Base-by-base conservation (phyloP, 495 filamentous ascomycete species). In the Xanthoparmelia taractica region DNA sequence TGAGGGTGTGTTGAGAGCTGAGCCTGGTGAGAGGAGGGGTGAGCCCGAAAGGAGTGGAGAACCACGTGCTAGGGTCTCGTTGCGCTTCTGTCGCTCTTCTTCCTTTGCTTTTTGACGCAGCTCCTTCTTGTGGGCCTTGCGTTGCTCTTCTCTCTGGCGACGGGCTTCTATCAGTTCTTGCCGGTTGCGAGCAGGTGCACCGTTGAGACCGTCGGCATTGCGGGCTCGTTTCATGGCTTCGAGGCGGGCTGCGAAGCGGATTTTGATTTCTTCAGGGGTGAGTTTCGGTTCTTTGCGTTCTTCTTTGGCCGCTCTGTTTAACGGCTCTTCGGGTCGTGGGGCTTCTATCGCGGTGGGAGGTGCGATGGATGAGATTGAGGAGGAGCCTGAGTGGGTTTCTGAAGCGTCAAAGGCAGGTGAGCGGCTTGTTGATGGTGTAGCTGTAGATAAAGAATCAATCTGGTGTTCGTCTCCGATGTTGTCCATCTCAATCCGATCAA, bases 101-200 rank as follows among this genome's bases (percentile, higher is more conserved):
- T 87, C 80, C 72, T 87, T 91, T 34, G 87, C 87, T 61, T 88
- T 82, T 65, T 80, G 78, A 18, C 92, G 80, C 52, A 90, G 71
- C 56, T 90, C 86, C 71, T 95, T 92, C 76, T 96, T 97, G 73
- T 91, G 88, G 43, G 86, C 85, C 73, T 89, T 91, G 48, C 91
- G 86, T 68, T 89, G 81, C 58, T 89, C 85, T 71, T 93, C 90
- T 75, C 96, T 96, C 70, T 87, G 84, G 58, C 93, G 84, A 6
- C 94, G 84, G 20, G 87, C 80, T 73, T 97, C 95, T 67, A 98
- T 87, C 3, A 98, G 81, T 66, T 97, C 92, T 75, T 94, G 87
- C 57, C 92, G 81, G 61, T 86, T 94, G 54, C 86, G 83, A 47
- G 93, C 86, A 33, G 90, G 87, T 63, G 85, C 83, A 66, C 89